These are phyloP conservation scores for Conringia planisiliqua DNA, from an alignment of 345 rosid species.

Conservation along the genomic window DNA sequence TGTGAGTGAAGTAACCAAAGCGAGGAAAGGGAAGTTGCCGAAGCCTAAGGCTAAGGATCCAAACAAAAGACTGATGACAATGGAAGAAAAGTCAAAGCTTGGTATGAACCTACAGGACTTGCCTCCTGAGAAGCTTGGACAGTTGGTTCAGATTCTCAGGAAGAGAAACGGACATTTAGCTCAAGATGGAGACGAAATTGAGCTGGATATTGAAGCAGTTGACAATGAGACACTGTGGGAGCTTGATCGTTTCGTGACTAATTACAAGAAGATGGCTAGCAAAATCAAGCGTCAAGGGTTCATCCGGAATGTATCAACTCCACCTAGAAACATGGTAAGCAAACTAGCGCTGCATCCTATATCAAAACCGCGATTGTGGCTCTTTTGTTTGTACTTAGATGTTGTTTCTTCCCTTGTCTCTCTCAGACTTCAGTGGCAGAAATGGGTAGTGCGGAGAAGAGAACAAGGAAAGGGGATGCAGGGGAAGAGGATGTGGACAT, in stretches of 20 bases:
- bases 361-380: not conserved
- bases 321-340: conserved; percentile 25
- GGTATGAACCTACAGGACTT: conserved; percentile 66
- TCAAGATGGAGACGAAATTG: conserved; percentile 83
- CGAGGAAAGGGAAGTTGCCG: conserved; percentile 47
- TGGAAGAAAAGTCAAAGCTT: conserved; percentile 69
- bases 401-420: not conserved
- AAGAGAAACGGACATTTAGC: conserved; percentile 64
- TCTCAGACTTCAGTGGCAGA: conserved; percentile 35
- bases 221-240: conserved; percentile 79
- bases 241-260: conserved; percentile 71
- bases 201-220: conserved; percentile 68
- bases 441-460: conserved; percentile 45
- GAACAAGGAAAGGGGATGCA: conserved; percentile 57
- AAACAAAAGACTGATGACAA: conserved; percentile 62
- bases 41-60: conserved; percentile 87
- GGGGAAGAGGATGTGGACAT: conserved; percentile 87
- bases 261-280: conserved; percentile 73
- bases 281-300: conserved; percentile 65
- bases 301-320: conserved; percentile 19
- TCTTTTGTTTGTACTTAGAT: not conserved
- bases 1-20: conserved; percentile 5
- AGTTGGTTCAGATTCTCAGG: conserved; percentile 60
- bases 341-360: not conserved
- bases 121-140: conserved; percentile 78